Base-by-base conservation (phyloP, 768 basidiomycete species). In the Pisolithus tinctorius region DNA sequence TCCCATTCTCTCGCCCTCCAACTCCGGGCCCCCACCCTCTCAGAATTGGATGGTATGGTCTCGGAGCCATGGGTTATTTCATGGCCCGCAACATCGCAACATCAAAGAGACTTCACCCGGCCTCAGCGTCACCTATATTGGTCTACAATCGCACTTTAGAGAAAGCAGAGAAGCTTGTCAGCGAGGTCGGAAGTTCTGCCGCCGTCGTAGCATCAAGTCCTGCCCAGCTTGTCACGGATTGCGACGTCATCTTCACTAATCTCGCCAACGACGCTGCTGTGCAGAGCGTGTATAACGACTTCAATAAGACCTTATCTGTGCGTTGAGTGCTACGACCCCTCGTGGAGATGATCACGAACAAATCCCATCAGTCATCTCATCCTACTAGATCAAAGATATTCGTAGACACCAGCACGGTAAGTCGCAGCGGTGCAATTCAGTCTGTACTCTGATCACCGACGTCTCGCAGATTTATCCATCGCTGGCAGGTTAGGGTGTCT, bases 1-100 rank as follows among this genome's bases (percentile, higher is more conserved):
- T 74, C 13, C 79, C 79, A 7, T 86, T 79, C 70, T 85, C 83
- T 13, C 76, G 82, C 16, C 83, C 84, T 3, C 56, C 70, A 2
- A 81, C 82, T 0, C 83, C 83, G 0, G 66, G 66, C 5, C 56
- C 50, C 6, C 64, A 65, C 50, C 60, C 66, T 8, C 60, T 65
- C 39, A 73, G 69, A 55, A 62, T 83, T 57, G 82, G 80, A 50
- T 65, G 60, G 60, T 62, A 61, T 57, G 75, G 72, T 4, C 67
- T 84, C 14, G 84, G 85, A 20, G 77, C 79, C 20, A 88, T 91
- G 80, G 89, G 87, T 9, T 79, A 74, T 59, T 65, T 73, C 17
- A 93, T 93, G 86, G 86, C 86, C 6, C 74, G 76, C 36, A 95
- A 94, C 66, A 74, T 95, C 31, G 88, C 87, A 31, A 79, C 69